Conservation (phyloP, 2,329 filamentous ascomycete genomes). For the Aspergillus sp. region DNA sequence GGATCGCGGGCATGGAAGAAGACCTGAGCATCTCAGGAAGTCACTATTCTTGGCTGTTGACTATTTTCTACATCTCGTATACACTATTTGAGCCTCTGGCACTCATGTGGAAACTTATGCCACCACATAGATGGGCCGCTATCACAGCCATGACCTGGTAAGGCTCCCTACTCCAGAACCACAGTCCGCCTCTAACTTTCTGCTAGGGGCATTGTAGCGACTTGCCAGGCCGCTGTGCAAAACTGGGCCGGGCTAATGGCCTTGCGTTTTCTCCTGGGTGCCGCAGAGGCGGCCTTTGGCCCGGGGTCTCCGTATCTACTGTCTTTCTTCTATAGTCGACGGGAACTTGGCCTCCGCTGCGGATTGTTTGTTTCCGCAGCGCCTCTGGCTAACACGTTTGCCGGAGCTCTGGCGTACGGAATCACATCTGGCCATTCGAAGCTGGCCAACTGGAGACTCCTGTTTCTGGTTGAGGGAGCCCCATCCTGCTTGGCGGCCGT, state of each 20-base stretch:
- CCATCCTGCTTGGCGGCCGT: conserved; percentile 61
- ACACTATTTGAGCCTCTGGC: conserved; percentile 48
- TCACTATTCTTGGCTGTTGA: conserved; percentile 57
- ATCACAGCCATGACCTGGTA: conserved; percentile 49
- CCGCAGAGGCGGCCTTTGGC: conserved; percentile 52
- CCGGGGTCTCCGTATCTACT: conserved; percentile 55
- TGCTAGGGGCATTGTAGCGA: conserved; percentile 51
- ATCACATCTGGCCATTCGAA: conserved; percentile 64
- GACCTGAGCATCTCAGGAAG: conserved; percentile 54
- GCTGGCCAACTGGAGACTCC: conserved; percentile 66
- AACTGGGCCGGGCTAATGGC: conserved; percentile 55
- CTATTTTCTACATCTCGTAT: conserved; percentile 59
- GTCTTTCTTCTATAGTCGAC: conserved; percentile 63
- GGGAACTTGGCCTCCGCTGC: conserved; percentile 60
- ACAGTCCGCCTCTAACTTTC: conserved; percentile 18
- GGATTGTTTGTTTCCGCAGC: conserved; percentile 61
- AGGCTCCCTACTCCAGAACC: conserved; percentile 24
- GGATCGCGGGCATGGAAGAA: conserved; percentile 58
- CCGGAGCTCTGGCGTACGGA: conserved; percentile 68
- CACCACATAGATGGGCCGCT: conserved; percentile 49
- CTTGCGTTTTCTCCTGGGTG: conserved; percentile 54
- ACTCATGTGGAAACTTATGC: conserved; percentile 51
- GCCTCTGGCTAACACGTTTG: conserved; percentile 78
- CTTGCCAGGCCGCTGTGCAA: conserved; percentile 50
- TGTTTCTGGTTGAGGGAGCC: conserved; percentile 69